Base-by-base conservation (phyloP, 805 yeast species). In the Candida ascalaphidarum region DNA sequence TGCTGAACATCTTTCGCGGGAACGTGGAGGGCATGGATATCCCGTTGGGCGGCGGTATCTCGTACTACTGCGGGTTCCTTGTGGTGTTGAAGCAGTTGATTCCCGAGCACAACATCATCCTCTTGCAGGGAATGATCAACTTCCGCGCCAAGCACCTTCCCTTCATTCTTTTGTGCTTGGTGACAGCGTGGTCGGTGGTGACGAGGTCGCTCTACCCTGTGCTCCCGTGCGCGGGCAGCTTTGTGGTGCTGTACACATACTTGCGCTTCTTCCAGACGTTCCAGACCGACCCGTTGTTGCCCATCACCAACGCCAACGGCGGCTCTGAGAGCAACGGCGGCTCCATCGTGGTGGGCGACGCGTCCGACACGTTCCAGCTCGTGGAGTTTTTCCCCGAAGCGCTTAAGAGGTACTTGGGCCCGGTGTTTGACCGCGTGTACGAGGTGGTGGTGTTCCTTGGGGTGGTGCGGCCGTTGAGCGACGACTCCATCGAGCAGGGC, bases 321-420 rank as follows among this genome's bases (percentile, higher is more conserved):
- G 35, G 39, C 9, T 18, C 49, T 4, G 40, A 48, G 31, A 35
- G 40, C 37, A 34, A 35, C 27, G 37, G 48, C 17, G 40, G 46
- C 20, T 29, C 47, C 13, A 48, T 64, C 14, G 55, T 77, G 8
- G 52, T 69, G 16, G 96, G 96, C 21, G 96, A 86, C 51, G 94
- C 96, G 0, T 77, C 92, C 0, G 96, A 88, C 40, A 81, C 89
- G 1, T 88, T 88, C 61, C 76, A 82, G 31, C 65, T 88, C 36
- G 77, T 78, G 18, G 79, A 80, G 42, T 84, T 88, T 50, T 88
- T 88, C 73, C 96, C 96, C 1, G 74, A 65, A 26, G 48, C 69
- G 1, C 20, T 69, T 3, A 72, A 74, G 31, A 70, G 74, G 3
- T 36, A 67, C 15, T 48, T 84, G 26, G 58, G 61, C 19, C 72